Base-by-base conservation (phyloP, 2,329 filamentous ascomycete genomes). In the Epichloe sp. region DNA sequence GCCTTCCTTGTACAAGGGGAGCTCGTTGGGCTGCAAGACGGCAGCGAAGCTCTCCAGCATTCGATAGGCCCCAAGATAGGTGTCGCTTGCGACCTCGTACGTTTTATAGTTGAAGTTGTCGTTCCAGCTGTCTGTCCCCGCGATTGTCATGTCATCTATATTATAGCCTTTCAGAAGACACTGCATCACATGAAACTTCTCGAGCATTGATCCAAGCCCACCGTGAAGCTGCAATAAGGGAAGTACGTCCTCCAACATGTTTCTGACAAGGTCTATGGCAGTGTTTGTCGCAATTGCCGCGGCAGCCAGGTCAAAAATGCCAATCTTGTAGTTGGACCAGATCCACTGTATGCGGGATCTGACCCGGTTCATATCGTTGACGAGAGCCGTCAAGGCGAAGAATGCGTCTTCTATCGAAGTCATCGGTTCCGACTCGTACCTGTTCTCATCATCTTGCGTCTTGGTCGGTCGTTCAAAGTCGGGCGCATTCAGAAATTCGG, bases 241-340 rank as follows among this genome's bases (percentile, higher is more conserved):
- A 0, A 48, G 7, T 1, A 65, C 57, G 1, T 66, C 62, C 0
- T 65, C 60, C 36, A 63, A 66, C 48, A 69, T 52, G 31, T 58
- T 56, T 2, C 61, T 58, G 2, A 62, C 65, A 2, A 72, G 57
- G 6, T 62, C 58, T 14, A 68, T 59, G 12, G 63, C 66, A 2
- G 66, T 68, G 41, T 70, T 65, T 11, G 68, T 68, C 0, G 66
- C 61, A 19, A 71, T 51, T n/a, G 68, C 63, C 1, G 62, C 62
- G 5, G 63, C 59, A 4, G 57, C 56, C 2, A 69, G 52, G 31
- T 70, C 65, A 7, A 65, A 57, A 10, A 17, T 15, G 11, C 48
- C 48, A 17, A 7, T 37, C 2, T 17, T 35, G 4, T 65, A 63
- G 36, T 57, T 57, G 2, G 48, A 48, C 67, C 67, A 70, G 21